Conservation (phyloP, 139 green algal species). For the Mychonastes homosphaera region DNA sequence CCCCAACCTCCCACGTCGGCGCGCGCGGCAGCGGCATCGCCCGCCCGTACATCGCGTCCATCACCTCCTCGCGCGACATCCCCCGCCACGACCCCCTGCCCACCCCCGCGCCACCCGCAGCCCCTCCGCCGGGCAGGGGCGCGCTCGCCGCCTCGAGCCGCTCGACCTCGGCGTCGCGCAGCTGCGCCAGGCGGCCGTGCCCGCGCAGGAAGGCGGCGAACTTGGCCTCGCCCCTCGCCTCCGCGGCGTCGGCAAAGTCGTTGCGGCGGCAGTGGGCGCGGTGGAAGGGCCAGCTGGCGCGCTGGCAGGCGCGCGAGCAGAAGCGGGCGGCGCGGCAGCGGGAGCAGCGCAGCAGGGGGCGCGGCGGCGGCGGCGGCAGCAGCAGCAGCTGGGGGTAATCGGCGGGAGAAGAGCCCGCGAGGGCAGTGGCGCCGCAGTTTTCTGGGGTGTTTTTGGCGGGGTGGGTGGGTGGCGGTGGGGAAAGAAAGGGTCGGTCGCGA, state of each 20-base stretch:
- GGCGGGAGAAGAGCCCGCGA: no score
- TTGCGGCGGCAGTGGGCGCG: slow-evolving; percentile 58
- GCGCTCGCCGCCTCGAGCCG: slow-evolving; percentile 62
- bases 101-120: no score
- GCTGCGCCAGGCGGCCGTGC: slow-evolving; percentile 36
- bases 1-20: no score
- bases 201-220: slow-evolving; percentile 78
- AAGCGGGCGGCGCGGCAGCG: slow-evolving; percentile 73
- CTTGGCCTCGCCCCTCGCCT: slow-evolving; percentile 58
- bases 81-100: slow-evolving; percentile 29
- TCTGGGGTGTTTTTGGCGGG: slow-evolving; percentile 29
- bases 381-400: no score
- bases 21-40: slow-evolving; percentile 64
- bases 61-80: slow-evolving; percentile 45
- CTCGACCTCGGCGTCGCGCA: slow-evolving; percentile 71
- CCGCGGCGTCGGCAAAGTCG: slow-evolving; percentile 79
- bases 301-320: slow-evolving; percentile 71
- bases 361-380: no score
- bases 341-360: slow-evolving; percentile 63
- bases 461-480: not conserved
- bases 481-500: not conserved
- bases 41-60: slow-evolving; percentile 77
- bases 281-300: slow-evolving; percentile 88
- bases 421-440: slow-evolving; percentile 58
- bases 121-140: no score